Conservation (phyloP, 2,329 filamentous ascomycete genomes). For the Neonectria faginata region DNA sequence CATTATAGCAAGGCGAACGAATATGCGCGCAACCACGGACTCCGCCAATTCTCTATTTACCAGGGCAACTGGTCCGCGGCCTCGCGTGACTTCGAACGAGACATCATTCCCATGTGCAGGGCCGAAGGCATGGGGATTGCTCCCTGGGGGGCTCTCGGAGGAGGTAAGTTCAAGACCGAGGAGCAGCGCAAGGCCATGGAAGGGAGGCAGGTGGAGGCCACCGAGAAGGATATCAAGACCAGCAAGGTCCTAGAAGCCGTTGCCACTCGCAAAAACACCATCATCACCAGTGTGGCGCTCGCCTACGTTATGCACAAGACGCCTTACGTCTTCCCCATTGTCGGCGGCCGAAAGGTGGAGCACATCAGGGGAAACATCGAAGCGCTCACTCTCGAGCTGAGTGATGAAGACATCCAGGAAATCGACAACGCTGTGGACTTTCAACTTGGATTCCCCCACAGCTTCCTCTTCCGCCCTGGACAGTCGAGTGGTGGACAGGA, state of each 20-base stretch:
- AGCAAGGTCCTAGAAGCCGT: slow-evolving; percentile 63
- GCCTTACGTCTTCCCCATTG: slow-evolving; percentile 78
- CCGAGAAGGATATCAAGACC: slow-evolving; percentile 64
- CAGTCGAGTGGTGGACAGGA: slow-evolving; percentile 54
- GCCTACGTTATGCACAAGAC: slow-evolving; percentile 81
- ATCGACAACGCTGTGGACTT: slow-evolving; percentile 73
- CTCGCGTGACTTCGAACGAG: slow-evolving; percentile 55
- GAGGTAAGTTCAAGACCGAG: slow-evolving; percentile 59
- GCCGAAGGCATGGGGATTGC: slow-evolving; percentile 63
- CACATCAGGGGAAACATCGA: slow-evolving; percentile 79
- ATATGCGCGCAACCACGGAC: slow-evolving; percentile 77
- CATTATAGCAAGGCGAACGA: slow-evolving; percentile 68
- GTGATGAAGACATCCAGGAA: slow-evolving; percentile 70
- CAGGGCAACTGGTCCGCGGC: slow-evolving; percentile 57
- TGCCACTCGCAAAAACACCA: slow-evolving; percentile 56
- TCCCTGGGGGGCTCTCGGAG: slow-evolving; percentile 69
- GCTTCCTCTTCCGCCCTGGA: slow-evolving; percentile 63
- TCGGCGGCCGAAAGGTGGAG: slow-evolving; percentile 76
- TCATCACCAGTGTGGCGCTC: slow-evolving; percentile 67
- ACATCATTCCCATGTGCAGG: slow-evolving; percentile 59
- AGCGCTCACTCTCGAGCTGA: slow-evolving; percentile 71
- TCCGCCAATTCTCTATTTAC: slow-evolving; percentile 73
- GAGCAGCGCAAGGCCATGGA: slow-evolving; percentile 50
- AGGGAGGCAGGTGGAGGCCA: slow-evolving; percentile 55
- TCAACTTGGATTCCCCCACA: slow-evolving; percentile 74